These are phyloP conservation scores for Aspergillus cristatus DNA, from an alignment of 495 filamentous ascomycete genomes.

Conservation along the genomic window DNA sequence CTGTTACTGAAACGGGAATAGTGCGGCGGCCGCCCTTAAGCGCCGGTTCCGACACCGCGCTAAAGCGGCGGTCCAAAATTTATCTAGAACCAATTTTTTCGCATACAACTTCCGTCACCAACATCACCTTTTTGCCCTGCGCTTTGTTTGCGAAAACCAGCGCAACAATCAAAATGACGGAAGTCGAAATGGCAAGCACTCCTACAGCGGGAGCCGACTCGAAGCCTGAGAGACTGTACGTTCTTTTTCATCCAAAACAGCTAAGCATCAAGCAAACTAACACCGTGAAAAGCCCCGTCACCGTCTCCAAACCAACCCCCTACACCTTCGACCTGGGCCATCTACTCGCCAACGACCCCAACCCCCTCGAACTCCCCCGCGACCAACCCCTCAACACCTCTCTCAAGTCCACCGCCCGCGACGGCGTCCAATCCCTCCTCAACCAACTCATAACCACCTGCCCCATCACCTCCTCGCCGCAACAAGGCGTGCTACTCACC, in stretches of 20 bases:
- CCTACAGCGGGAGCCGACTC: conserved; percentile 12
- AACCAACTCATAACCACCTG: conserved; percentile 82
- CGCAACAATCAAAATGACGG: conserved; percentile 22
- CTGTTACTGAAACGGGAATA: conserved; percentile 12
- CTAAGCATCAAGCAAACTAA: background rate
- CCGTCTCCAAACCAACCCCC: conserved; percentile 71
- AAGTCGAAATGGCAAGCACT: conserved; percentile 22
- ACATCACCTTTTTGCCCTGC: no score
- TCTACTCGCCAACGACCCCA: conserved; percentile 71
- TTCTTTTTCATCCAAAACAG: background rate
- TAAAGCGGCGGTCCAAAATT: conserved; percentile 15
- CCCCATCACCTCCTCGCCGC: conserved; percentile 54
- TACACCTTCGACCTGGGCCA: conserved; percentile 90
- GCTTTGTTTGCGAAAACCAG: no score
- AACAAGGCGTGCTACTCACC: conserved; percentile 60
- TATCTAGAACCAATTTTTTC: no score
- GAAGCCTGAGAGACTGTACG: conserved; percentile 36
- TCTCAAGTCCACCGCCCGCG: conserved; percentile 64
- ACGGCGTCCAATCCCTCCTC: conserved; percentile 79
- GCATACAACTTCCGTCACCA: no score
- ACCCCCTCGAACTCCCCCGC: conserved; percentile 52
- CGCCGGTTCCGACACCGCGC: conserved; percentile 6
- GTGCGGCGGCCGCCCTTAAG: conserved; percentile 9
- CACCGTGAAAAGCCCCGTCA: conserved; percentile 38
- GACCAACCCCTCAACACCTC: conserved; percentile 27